These are phyloP conservation scores for Scopulariopsis brevicaulis DNA, from an alignment of 2,329 filamentous ascomycete genomes.

Conservation along the genomic window DNA sequence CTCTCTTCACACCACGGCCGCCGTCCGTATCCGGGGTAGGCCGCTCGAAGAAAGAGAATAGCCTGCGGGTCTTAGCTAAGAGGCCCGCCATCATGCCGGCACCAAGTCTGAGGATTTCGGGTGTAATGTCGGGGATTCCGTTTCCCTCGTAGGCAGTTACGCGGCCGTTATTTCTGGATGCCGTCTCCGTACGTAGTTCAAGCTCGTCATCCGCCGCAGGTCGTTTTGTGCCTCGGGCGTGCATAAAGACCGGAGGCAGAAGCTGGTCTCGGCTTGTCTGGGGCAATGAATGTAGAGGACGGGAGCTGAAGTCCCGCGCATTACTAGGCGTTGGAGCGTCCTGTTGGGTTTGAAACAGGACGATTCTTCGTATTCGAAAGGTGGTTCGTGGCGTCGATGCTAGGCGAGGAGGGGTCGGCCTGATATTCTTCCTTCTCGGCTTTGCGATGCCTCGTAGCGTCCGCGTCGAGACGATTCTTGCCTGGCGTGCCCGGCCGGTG, in stretches of 20 bases:
- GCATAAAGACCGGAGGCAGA: neutral
- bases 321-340: neutral
- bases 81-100: slow-evolving; percentile 1
- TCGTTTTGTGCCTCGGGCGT: neutral
- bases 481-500: neutral
- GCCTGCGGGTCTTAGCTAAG: neutral
- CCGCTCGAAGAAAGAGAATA: neutral
- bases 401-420: neutral
- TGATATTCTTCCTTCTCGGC: neutral
- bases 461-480: neutral
- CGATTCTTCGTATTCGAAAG: neutral
- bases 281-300: neutral
- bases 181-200: neutral
- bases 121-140: neutral
- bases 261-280: neutral
- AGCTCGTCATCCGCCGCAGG: neutral
- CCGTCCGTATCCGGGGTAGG: neutral
- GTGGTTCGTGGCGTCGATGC: neutral
- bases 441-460: neutral
- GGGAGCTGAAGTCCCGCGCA: neutral
- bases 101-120: neutral
- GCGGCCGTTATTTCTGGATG: neutral
- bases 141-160: no score
- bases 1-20: neutral
- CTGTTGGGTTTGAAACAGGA: neutral